Percentiles rank a stretch among this genome's conserved stretches.
phyloP scores from a whole-genome alignment of 345 rosid genomes.

The Punica granatum region DNA sequence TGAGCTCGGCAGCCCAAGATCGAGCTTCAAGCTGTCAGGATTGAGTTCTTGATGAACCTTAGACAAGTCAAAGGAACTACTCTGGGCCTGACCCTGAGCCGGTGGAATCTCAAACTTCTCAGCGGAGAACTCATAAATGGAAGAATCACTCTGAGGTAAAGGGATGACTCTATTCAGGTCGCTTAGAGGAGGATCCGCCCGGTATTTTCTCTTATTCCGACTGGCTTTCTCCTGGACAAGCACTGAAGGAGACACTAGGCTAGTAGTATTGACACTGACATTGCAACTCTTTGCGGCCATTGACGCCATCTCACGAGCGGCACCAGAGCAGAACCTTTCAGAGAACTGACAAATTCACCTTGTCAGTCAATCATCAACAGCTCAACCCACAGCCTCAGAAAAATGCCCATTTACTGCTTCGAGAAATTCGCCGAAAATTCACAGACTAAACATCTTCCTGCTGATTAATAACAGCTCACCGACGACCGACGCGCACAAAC shows the following conservation, averaged over 20 bases:
- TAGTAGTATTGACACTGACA: slow-evolving; percentile 20
- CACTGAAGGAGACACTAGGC: slow-evolving; percentile 35
- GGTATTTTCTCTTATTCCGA: slow-evolving; percentile 79
- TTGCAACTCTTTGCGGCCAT: slow-evolving; percentile 43
- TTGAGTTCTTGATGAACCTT: slow-evolving; percentile 35
- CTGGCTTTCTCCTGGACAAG: slow-evolving; percentile 75
- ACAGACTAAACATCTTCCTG: too few relatives aligned
- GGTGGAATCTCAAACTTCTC: slow-evolving; percentile 45
- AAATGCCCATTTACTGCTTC: not conserved
- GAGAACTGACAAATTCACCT: not conserved
- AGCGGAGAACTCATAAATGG: slow-evolving; percentile 54
- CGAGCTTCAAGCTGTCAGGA: slow-evolving; percentile 47
- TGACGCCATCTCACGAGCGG: slow-evolving; percentile 55
- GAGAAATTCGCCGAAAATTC: too few relatives aligned
- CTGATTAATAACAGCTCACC: not conserved
- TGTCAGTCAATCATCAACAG: not conserved
- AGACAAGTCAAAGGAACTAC: slow-evolving; percentile 28
- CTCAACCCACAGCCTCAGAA: not conserved
- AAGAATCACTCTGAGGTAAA: slow-evolving; percentile 30
- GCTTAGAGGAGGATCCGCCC: slow-evolving; percentile 65
- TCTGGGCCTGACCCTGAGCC: slow-evolving; percentile 23
- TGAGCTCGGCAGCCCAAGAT: slow-evolving; percentile 43
- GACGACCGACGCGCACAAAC: too few relatives aligned
- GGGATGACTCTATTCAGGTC: slow-evolving; percentile 29
- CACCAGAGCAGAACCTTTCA: slow-evolving; percentile 13